phyloP scores from a whole-genome alignment of 306 rosid genomes.

The Gynostemma pentaphyllum region DNA sequence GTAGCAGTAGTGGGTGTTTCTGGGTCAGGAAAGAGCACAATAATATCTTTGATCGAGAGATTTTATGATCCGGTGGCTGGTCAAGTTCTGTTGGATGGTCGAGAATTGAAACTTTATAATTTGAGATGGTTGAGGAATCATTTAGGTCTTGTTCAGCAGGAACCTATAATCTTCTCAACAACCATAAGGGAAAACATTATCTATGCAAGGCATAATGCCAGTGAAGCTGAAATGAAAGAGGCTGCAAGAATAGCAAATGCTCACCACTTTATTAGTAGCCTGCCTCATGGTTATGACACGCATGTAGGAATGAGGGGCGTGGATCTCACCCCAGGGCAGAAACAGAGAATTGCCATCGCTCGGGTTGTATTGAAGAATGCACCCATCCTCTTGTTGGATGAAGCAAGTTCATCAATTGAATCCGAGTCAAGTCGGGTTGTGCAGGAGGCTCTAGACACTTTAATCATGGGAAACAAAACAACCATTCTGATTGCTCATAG shows the following conservation, averaged over 20 bases:
- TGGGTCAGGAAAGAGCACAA: slow-evolving; percentile 96
- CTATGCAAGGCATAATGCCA: slow-evolving; percentile 97
- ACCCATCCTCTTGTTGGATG: slow-evolving; percentile 88
- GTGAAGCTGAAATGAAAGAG: slow-evolving; percentile 97
- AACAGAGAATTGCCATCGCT: slow-evolving; percentile 98
- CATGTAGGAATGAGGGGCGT: slow-evolving; percentile 99
- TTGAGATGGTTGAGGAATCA: slow-evolving; percentile 96
- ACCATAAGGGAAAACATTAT: slow-evolving; percentile 93
- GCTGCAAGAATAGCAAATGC: slow-evolving; percentile 99
- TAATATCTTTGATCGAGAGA: slow-evolving; percentile 91
- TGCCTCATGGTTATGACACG: slow-evolving; percentile 98
- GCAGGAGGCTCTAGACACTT: slow-evolving; percentile 97
- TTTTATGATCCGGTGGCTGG: slow-evolving; percentile 98
- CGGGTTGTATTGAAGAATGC: slow-evolving; percentile 91
- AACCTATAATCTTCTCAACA: slow-evolving; percentile 93
- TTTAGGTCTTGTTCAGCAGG: slow-evolving; percentile 98
- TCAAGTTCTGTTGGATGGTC: slow-evolving; percentile 84
- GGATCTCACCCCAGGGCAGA: slow-evolving; percentile 96
- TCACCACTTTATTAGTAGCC: slow-evolving; percentile 94
- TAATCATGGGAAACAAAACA: slow-evolving; percentile 97
- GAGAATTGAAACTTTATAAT: slow-evolving; percentile 81
- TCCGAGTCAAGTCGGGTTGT: slow-evolving; percentile 98
- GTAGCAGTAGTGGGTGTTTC: slow-evolving; percentile 97
- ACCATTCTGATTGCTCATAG: slow-evolving; percentile 97
- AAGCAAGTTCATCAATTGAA: slow-evolving; percentile 95